A percentile compares a stretch with the other conserved stretches of the same genome.
phyloP scores from a whole-genome alignment of 768 basidiomycete species.

The Sistotremastrum suecicum region DNA sequence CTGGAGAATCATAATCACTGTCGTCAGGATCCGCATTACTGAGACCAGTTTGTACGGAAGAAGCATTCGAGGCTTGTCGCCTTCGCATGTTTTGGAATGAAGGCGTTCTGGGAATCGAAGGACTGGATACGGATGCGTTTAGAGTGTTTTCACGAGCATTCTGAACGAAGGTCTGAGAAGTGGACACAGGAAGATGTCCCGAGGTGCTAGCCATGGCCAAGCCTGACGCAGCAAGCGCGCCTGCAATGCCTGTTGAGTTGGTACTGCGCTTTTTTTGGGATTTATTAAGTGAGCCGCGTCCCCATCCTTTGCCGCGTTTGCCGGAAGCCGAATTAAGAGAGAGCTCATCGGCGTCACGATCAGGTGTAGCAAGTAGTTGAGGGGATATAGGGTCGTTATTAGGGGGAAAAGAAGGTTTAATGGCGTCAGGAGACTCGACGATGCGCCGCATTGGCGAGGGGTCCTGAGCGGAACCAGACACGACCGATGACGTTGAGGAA shows the following conservation, averaged over 20 bases:
- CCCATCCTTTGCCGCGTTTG: conserved; percentile 29
- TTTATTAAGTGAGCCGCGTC: conserved; percentile 27
- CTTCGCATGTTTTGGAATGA: neutral
- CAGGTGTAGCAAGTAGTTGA: conserved; percentile 8
- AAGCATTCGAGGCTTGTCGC: neutral
- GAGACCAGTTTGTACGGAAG: conserved; percentile 18
- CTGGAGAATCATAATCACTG: conserved; percentile 18
- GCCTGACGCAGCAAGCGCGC: conserved; percentile 52
- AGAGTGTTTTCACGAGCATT: too few species aligned
- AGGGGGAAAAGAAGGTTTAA: too few species aligned
- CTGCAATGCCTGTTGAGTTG: conserved; percentile 45
- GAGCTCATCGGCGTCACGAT: conserved; percentile 7
- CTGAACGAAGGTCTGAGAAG: too few species aligned
- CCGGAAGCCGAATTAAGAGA: conserved; percentile 10
- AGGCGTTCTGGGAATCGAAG: conserved; percentile 17
- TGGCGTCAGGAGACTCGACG: too few species aligned
- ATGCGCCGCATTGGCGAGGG: too few species aligned
- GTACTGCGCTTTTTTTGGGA: conserved; percentile 12
- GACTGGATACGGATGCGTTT: conserved; percentile 34
- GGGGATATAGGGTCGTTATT: neutral
- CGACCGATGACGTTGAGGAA: too few species aligned
- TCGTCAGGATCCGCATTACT: conserved; percentile 18
- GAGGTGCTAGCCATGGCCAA: conserved; percentile 37
- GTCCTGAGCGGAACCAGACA: too few species aligned
- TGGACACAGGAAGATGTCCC: neutral